Percentiles rank a stretch among this genome's conserved stretches.
Evolutionary conservation across 2,329 filamentous ascomycete species (phyloP).

Genomic region (Talaromyces verruculosus): DNA sequence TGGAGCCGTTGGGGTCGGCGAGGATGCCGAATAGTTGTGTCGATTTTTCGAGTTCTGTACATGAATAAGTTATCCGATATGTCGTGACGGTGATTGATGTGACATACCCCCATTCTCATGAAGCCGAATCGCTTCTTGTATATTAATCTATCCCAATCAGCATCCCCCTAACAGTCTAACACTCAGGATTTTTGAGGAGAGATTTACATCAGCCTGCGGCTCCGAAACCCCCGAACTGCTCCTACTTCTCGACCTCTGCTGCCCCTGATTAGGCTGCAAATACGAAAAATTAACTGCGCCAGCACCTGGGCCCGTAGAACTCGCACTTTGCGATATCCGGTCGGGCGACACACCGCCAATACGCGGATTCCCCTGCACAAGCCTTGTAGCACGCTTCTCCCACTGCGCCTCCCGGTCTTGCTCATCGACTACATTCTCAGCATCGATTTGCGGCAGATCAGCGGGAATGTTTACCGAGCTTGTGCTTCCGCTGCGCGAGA

Average conservation of each 20-base stretch:
- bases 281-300: conserved; percentile 14
- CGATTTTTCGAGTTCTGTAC: conserved; percentile 66
- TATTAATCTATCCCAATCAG: conserved; percentile 52
- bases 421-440: conserved; percentile 47
- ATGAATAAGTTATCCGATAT: neutral
- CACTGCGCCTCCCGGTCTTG: conserved; percentile 70
- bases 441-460: conserved; percentile 72
- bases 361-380: conserved; percentile 63
- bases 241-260: conserved; percentile 33
- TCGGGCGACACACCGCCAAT: conserved; percentile 41
- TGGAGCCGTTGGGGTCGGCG: conserved; percentile 78
- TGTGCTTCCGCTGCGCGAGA: conserved; percentile 24
- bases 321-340: conserved; percentile 8
- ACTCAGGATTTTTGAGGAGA: neutral
- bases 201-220: conserved; percentile 39
- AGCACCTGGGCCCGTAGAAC: neutral
- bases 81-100: neutral
- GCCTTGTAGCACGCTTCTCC: conserved; percentile 89
- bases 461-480: conserved; percentile 69
- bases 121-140: conserved; percentile 91
- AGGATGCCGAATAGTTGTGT: conserved; percentile 82
- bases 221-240: conserved; percentile 35
- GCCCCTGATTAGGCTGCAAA: conserved; percentile 20
- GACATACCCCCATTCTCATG: conserved; percentile 72
- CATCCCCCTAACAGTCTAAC: neutral